Conservation (phyloP, 192 early-diverging fungal genomes). For the Chytriomyces sp. region DNA sequence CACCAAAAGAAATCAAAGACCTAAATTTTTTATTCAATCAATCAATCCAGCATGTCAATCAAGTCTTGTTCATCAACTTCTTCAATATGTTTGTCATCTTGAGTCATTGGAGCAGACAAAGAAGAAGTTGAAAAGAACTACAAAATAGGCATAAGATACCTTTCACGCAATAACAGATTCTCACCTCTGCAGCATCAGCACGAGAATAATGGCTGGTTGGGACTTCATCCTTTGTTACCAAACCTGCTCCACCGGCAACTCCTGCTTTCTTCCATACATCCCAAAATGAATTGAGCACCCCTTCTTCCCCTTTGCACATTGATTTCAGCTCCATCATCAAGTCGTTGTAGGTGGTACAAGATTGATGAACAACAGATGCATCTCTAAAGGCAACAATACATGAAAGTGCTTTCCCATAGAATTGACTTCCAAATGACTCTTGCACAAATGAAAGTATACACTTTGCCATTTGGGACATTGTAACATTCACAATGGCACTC, state of each 20-base stretch:
- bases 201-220: conserved; percentile 40
- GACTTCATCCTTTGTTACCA: conserved; percentile 52
- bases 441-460: conserved; percentile 50
- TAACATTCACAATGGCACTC: conserved; percentile 8
- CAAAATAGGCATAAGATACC: background rate
- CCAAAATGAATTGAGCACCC: conserved; percentile 57
- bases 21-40: background rate
- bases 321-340: conserved; percentile 53
- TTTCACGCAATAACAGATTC: background rate
- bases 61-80: conserved; percentile 46
- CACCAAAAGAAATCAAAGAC: too few species aligned
- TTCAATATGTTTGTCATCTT: conserved; percentile 2
- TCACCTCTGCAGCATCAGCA: conserved; percentile 58
- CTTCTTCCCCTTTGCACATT: conserved; percentile 28
- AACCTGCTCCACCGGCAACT: conserved; percentile 34
- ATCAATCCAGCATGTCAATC: conserved; percentile 46
- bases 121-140: conserved; percentile 27
- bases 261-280: conserved; percentile 30
- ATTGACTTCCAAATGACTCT: conserved; percentile 57
- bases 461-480: conserved; percentile 58
- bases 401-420: conserved; percentile 59
- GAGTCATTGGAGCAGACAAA: background rate
- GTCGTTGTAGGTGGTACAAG: conserved; percentile 52
- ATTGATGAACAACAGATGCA: conserved; percentile 36
- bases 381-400: conserved; percentile 58